Evolutionary conservation across 1,284 basidiomycete species (phyloP), one percentile per base, ranked within the genome.

Genomic region (Ceratobasidium sp.): DNA sequence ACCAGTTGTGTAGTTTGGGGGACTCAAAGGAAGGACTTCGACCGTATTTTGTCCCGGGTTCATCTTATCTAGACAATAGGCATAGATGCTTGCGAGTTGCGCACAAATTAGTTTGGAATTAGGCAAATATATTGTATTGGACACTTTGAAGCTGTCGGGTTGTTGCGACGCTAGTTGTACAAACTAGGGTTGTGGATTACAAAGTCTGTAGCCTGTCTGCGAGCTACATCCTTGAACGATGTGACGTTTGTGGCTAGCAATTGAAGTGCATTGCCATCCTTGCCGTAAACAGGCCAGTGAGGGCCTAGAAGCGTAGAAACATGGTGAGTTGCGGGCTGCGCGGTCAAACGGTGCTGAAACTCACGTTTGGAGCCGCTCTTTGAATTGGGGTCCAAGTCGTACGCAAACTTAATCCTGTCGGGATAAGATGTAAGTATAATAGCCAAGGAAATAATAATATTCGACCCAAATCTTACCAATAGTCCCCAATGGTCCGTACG

Each of bases 401-500:
- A 74, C 18, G 71, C 71, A 64, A 74, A 74, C 12, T 74, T 64
- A 27, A 74, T 52, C 71, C 71, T 74, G 30, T 8, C 8, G 30
- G 12, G 30, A 14, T 27, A 41, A 46, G 48, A 0, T 16, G 12
- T 52, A 6, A 74, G 30, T 16, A 33, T 12, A 7, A 1, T 4
- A 10, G 18, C 33, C 16, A 18, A 64, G 18, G 16, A n/a, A n/a
- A n/a, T 6, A 35, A 52, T 1, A 12, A 3, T 64, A 20, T n/a
- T 23, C 1, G 5, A 60, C 8, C 27, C 18, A 3, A 4, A 33
- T 8, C 59, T n/a, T 23, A 74, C 71, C 71, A 74, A 52, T 74
- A 74, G 60, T 74, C 71, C 3, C 71, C 71, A 12, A 74, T 54
- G 12, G 71, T 64, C 14, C 48, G 55, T 8, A 23, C 33, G 7